These are phyloP conservation scores for Avena eriantha DNA, from an alignment of 176 grass and related monocot species.

Conservation along the genomic window DNA sequence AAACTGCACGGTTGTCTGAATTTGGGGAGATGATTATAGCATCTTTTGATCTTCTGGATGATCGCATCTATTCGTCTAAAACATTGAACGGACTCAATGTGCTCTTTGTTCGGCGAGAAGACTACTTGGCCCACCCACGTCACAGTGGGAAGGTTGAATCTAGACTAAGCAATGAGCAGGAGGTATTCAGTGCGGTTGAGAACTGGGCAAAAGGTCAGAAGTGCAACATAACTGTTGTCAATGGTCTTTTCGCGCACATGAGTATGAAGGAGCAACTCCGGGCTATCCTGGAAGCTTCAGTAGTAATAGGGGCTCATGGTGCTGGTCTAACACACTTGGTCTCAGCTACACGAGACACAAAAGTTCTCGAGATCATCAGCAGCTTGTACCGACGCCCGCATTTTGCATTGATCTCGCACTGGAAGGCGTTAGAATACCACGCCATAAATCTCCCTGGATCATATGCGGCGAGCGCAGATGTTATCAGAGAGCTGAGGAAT, in stretches of 20 bases:
- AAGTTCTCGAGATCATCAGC: constrained; percentile 94
- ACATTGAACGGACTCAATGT: constrained; percentile 58
- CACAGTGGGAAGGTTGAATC: constrained; percentile 92
- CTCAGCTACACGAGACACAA: constrained; percentile 64
- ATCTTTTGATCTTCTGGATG: constrained; percentile 66
- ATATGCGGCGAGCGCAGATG: constrained; percentile 48
- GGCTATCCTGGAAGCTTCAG: constrained; percentile 79
- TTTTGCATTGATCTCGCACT: constrained; percentile 80
- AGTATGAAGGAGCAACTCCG: constrained; percentile 87
- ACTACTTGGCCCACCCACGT: constrained; percentile 94
- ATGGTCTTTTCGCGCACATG: constrained; percentile 95
- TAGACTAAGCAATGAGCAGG: constrained; percentile 80
- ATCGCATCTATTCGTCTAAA: constrained; percentile 50
- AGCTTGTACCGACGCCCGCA: constrained; percentile 84
- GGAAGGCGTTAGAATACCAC: constrained; percentile 91
- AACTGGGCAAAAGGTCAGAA: constrained; percentile 73
- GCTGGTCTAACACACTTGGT: constrained; percentile 94
- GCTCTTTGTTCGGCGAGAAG: constrained; percentile 93
- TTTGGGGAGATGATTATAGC: constrained; percentile 89
- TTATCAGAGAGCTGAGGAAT: constrained; percentile 58
- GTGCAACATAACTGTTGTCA: constrained; percentile 84
- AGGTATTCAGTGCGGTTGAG: constrained; percentile 71
- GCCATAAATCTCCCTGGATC: constrained; percentile 84
- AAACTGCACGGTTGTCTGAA: constrained; percentile 91
- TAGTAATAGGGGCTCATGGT: constrained; percentile 92